These are phyloP conservation scores for Chenopodium album DNA, from an alignment of 148 eudicot genomes.

Conservation along the genomic window DNA sequence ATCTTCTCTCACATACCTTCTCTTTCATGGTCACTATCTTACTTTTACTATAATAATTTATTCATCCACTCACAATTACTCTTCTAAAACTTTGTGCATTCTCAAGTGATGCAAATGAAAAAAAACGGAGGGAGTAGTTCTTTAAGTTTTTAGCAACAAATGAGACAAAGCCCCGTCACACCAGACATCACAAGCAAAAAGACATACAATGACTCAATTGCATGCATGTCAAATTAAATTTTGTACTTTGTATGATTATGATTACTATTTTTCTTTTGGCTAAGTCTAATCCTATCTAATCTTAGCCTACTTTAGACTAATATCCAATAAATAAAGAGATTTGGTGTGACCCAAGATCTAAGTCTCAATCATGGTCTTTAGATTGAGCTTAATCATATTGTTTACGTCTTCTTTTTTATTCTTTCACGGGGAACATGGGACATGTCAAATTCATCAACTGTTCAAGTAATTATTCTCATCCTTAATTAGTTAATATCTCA, in stretches of 20 bases:
- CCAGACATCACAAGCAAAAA: conserved; percentile 11
- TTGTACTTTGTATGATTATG: background rate
- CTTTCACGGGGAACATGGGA: background rate
- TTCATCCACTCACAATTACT: too few species aligned
- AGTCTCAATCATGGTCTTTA: background rate
- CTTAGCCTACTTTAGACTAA: background rate
- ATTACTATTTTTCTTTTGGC: background rate
- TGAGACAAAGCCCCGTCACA: background rate
- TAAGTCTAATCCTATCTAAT: background rate
- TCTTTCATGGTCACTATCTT: too few species aligned
- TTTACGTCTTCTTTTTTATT: background rate
- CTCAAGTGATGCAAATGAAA: too few species aligned
- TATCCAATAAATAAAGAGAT: background rate
- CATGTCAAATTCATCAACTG: background rate
- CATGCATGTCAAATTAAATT: background rate
- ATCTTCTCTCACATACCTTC: too few species aligned
- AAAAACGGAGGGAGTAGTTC: too few species aligned
- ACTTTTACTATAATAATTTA: too few species aligned
- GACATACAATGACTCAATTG: background rate
- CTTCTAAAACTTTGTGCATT: too few species aligned
- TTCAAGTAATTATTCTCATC: background rate
- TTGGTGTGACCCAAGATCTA: background rate
- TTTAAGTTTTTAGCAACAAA: background rate
- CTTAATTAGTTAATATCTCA: too few species aligned
- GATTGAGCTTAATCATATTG: background rate